Percentiles rank a stretch among this genome's conserved stretches.
phyloP scores from a whole-genome alignment of 2,329 filamentous ascomycete genomes.

The Penicillium sp. region DNA sequence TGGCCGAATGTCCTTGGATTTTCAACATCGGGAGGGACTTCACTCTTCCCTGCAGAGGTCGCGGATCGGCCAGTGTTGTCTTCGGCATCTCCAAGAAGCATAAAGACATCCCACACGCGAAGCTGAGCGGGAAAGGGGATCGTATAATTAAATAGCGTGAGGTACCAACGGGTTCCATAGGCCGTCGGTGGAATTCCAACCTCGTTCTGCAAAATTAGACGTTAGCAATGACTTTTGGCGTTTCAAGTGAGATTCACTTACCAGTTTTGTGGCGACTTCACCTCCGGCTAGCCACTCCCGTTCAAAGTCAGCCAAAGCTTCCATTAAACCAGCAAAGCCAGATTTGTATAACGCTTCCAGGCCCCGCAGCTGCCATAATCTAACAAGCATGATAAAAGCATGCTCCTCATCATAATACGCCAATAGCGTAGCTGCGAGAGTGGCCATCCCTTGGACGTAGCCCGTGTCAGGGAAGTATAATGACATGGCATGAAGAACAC shows the following conservation, averaged over 20 bases:
- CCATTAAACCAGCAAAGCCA: slow-evolving; percentile 84
- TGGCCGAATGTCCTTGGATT: slow-evolving; percentile 51
- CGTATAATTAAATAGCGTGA: slow-evolving; percentile 95
- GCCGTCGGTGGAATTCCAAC: slow-evolving; percentile 80
- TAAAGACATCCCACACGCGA: slow-evolving; percentile 96
- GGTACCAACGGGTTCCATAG: slow-evolving; percentile 96
- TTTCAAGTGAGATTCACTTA: slow-evolving; percentile 49
- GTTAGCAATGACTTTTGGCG: slow-evolving; percentile 1
- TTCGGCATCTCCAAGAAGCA: slow-evolving; percentile 80
- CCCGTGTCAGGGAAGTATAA: slow-evolving; percentile 88
- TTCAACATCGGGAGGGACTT: slow-evolving; percentile 16
- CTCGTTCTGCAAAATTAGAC: slow-evolving; percentile 57
- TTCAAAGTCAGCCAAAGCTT: slow-evolving; percentile 81
- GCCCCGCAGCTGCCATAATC: slow-evolving; percentile 86
- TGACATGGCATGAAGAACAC: slow-evolving; percentile 86
- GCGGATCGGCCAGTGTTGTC: slow-evolving; percentile 33
- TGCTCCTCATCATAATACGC: slow-evolving; percentile 97
- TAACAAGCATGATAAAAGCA: slow-evolving; percentile 93
- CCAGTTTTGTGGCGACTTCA: slow-evolving; percentile 76
- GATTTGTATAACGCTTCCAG: slow-evolving; percentile 79
- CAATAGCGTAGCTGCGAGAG: slow-evolving; percentile 83
- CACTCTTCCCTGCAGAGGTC: slow-evolving; percentile 27
- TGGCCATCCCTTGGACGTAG: slow-evolving; percentile 98
- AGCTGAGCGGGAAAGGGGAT: slow-evolving; percentile 93
- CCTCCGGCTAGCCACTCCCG: slow-evolving; percentile 74